Percentiles rank a stretch among this genome's conserved stretches.
These are phyloP conservation scores for Stentor coeruleus DNA, from an alignment of 73 alveolate species.

Conservation along the genomic window DNA sequence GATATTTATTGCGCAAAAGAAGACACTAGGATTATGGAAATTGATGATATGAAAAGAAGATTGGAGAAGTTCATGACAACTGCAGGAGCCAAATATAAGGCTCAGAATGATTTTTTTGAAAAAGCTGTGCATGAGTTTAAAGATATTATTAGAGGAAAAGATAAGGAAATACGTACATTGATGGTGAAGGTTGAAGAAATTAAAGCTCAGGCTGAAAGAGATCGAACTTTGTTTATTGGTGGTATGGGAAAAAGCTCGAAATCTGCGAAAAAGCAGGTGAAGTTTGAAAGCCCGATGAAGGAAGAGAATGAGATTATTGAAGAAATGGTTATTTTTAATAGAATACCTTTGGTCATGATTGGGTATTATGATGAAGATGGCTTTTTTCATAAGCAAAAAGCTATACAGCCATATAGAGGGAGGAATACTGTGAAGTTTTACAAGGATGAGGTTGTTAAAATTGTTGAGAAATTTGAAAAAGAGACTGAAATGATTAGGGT, in stretches of 20 bases:
- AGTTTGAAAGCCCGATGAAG: neutral
- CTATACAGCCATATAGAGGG: too few species aligned
- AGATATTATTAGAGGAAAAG: neutral
- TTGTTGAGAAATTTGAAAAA: too few species aligned
- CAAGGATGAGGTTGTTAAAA: too few species aligned
- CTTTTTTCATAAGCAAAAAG: neutral
- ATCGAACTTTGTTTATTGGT: neutral
- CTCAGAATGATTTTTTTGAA: neutral
- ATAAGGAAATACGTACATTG: neutral
- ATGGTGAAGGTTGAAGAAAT: neutral
- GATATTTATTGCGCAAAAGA: neutral
- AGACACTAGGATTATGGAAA: neutral
- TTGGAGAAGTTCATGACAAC: neutral
- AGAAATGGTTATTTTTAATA: neutral
- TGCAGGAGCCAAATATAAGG: neutral
- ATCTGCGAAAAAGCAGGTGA: neutral
- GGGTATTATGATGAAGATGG: slow-evolving; percentile 1
- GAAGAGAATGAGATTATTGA: too few species aligned
- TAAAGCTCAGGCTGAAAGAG: neutral
- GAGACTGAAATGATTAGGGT: too few species aligned
- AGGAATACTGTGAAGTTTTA: too few species aligned
- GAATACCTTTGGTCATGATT: neutral
- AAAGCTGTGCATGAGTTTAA: neutral
- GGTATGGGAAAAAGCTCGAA: neutral
- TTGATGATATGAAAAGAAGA: neutral